Evolutionary conservation across 2,329 filamentous ascomycete species (phyloP).

Genomic region (Eutypella sp.): DNA sequence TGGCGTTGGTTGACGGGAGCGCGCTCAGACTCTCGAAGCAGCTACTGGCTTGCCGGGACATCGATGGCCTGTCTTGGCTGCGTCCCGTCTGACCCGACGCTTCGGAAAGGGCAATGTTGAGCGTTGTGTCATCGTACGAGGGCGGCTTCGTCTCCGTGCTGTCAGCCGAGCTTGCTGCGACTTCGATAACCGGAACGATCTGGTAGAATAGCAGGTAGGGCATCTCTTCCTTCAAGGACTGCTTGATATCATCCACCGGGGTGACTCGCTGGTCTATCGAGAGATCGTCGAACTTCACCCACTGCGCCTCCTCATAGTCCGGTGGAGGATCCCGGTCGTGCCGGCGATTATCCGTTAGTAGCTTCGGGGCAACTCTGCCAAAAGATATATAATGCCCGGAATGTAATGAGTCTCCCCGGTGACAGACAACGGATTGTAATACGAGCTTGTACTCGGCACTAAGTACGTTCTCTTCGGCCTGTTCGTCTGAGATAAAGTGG

Average conservation of each 20-base stretch:
- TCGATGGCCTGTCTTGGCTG: conserved; percentile 22
- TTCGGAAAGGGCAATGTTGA: conserved; percentile 34
- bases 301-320: conserved; percentile 67
- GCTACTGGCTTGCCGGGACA: conserved; percentile 34
- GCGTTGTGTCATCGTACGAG: conserved; percentile 51
- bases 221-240: conserved; percentile 77
- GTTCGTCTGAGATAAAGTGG: conserved; percentile 82
- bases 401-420: conserved; percentile 78
- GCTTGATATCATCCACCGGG: conserved; percentile 70
- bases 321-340: conserved; percentile 54
- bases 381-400: conserved; percentile 91
- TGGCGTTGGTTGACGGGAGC: conserved; percentile 35
- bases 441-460: conserved; percentile 91
- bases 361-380: conserved; percentile 65
- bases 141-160: conserved; percentile 48
- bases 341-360: conserved; percentile 55
- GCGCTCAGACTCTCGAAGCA: conserved; percentile 40
- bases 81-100: conserved; percentile 16
- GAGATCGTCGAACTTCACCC: conserved; percentile 94
- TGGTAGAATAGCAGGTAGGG: conserved; percentile 96
- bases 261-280: conserved; percentile 60
- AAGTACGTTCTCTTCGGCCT: conserved; percentile 59
- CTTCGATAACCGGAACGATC: conserved; percentile 78
- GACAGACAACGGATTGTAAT: conserved; percentile 87
- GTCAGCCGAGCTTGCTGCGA: conserved; percentile 45